Evolutionary conservation across 2,329 filamentous ascomycete genomes (phyloP), one percentile per base, ranked within the genome.

Genomic region (Colletotrichum sp.): DNA sequence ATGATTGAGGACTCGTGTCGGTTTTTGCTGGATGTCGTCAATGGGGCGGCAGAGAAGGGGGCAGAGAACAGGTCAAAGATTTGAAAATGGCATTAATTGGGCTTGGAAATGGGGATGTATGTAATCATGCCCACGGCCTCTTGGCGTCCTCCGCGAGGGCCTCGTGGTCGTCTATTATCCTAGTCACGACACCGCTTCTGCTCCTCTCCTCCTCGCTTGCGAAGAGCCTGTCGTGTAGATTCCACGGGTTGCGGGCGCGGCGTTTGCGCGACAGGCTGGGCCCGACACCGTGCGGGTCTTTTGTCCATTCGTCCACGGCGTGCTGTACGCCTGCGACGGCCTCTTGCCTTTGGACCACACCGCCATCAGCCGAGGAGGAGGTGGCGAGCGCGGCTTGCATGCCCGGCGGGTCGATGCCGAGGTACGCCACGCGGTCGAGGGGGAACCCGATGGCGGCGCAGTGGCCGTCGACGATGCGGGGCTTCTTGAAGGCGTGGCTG

Each of bases 401-500:
- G 2, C 85, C 84, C 0, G 89, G 89, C 18, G 94, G 94, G 79
- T 95, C 91, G 66, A 95, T 90, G 0, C 93, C 94, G 8, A 93
- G 78, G 70, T 92, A 93, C 0, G 62, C 66, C 1, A 92, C 86
- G 2, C 82, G 81, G 0, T 85, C 79, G 1, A 84, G 74, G 0
- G 89, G 87, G 67, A 90, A 91, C 0, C 88, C 87, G n/a, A 95
- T 85, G 16, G 93, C 93, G 8, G 83, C 85, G 78, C 92, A 91
- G 84, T 96, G 94, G 4, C 89, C 87, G 34, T 92, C 88, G 66
- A 93, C 83, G 28, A 95, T 90, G 2, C 94, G 88, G 10, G 84
- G 81, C 18, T 87, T 86, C 83, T 96, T 96, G 84, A 96, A 96
- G 8, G 85, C 90, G 80, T 95, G 93, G 78, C 92, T 93, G 55